These are phyloP conservation scores for Fraxinus floribunda DNA, from an alignment of 305 asterid species.

Conservation along the genomic window DNA sequence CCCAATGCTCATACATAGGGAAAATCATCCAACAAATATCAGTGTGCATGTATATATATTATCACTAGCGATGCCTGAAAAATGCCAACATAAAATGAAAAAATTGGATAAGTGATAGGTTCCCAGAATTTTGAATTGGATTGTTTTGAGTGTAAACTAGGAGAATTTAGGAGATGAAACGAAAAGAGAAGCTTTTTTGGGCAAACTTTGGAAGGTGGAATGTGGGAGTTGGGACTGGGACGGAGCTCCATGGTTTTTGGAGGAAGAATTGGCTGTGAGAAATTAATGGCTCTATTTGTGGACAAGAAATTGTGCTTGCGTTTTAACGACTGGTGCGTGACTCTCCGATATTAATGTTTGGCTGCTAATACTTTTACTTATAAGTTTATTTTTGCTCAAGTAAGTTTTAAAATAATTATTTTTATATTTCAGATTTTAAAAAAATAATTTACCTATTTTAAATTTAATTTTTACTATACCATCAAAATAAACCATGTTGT, in stretches of 20 bases:
- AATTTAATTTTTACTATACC: too few species aligned
- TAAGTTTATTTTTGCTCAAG: neutral
- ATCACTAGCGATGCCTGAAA: neutral
- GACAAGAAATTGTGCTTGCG: conserved; percentile 3
- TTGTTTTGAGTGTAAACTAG: neutral
- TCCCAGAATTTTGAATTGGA: neutral
- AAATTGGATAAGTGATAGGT: conserved; percentile 17
- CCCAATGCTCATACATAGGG: conserved; percentile 35
- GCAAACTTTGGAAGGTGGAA: conserved; percentile 34
- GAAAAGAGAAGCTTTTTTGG: conserved; percentile 33
- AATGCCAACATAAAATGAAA: neutral
- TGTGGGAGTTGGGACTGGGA: conserved; percentile 39
- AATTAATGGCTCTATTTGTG: conserved; percentile 52
- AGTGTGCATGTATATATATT: neutral
- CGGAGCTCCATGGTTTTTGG: conserved; percentile 58
- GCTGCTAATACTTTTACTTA: neutral
- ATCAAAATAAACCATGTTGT: too few species aligned
- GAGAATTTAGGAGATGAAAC: conserved; percentile 37
- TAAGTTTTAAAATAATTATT: neutral
- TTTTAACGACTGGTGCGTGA: neutral
- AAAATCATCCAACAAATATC: conserved; percentile 39
- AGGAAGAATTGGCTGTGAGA: conserved; percentile 77
- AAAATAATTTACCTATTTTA: too few species aligned
- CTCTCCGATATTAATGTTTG: neutral
- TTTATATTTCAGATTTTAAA: too few species aligned